Base-by-base conservation (phyloP, 1,284 basidiomycete species). In the Singerocomus inundabilis region DNA sequence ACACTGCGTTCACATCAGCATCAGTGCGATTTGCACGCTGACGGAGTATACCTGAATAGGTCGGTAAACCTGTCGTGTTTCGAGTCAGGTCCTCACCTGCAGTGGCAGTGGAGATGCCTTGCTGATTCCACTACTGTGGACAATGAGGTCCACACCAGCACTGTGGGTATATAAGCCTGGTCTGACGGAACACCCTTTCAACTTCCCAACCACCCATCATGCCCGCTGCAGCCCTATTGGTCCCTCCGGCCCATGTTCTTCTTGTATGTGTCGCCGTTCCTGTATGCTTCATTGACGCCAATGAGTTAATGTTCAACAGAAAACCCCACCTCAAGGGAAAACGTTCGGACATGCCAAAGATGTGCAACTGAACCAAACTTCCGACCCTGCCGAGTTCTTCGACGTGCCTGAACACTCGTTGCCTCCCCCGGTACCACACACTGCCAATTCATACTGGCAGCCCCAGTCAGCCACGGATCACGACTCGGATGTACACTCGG, bases 121-220 rank as follows among this genome's bases (percentile, higher is more conserved):
- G n/a, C n/a, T n/a, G n/a, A n/a, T n/a, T n/a, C n/a, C 3, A 16
- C 30, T 16, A 41, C 28, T 38, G 53, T 57, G 50, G 51, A 59
- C 63, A 49, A 50, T 54, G 26, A 25, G 40, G 35, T 48, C 52
- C 53, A 51, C 56, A 40, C n/a, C 18, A 21, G 33, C 12, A 18
- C 43, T 38, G 30, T 29, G 2, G 31, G 28, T 54, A 64, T 64
- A 66, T 53, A 59, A 44, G n/a, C 13, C 28, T 26, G 43, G 29
- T 11, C 10, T 9, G 31, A 16, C n/a, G 6, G 16, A 15, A 32
- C 11, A 9, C 16, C 21, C 36, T 11, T 25, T 28, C 11, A 18
- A 11, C 29, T 4, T 8, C 25, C n/a, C 13, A 3, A n/a, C 7
- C 48, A 7, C 30, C 37, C 7, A 36, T 15, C 44, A 65, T 67